Base-by-base conservation (phyloP, 257 asterid species). In the Penstemon davidsonii region DNA sequence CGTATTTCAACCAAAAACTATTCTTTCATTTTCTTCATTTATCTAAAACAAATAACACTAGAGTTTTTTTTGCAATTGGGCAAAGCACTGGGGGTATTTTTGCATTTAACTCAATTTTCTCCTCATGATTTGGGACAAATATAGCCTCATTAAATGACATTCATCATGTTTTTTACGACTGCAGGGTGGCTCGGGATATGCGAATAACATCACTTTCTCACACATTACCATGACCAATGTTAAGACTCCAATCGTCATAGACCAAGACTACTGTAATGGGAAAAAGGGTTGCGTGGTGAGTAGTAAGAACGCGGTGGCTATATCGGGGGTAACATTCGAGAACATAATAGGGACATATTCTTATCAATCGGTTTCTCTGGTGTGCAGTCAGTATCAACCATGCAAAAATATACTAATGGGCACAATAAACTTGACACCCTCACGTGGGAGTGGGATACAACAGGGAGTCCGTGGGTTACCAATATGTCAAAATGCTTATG, bases 181-280 rank as follows among this genome's bases (percentile, higher is more conserved):
- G 57, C 64, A 73, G 83, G 73, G 76, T 6, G 83, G 68, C 0
- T n/a, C 8, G 4, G 78, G 80, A 0, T 58, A 33, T 6, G 76
- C 49, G 4, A 8, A 4, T 0, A 60, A 72, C 50, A 15, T 79
- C 1, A 56, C 10, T 13, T 79, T 71, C 66, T 58, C 68, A 3
- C 47, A 72, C 62, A 59, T 79, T 4, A 2, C 13, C 19, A 72
- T 75, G 76, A 10, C 43, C 3, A 40, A 79, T 1, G 80, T 81
- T 11, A 1, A 60, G 39, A 71, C 42, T 6, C 71, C 74, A 3
- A 73, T 75, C 37, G 19, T 8, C 41, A 69, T 72, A 19, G 76
- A 81, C 54, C 79, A 81, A 45, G 4, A 11, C 56, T 75, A 81
- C 13, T 75, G 78, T 0, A 67, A 49, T 4, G 79, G 64, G 2